Percentiles rank a stretch among this genome's conserved stretches.
Evolutionary conservation across 805 yeast genomes (phyloP).

Genomic region (Yamadazyma scolyti): DNA sequence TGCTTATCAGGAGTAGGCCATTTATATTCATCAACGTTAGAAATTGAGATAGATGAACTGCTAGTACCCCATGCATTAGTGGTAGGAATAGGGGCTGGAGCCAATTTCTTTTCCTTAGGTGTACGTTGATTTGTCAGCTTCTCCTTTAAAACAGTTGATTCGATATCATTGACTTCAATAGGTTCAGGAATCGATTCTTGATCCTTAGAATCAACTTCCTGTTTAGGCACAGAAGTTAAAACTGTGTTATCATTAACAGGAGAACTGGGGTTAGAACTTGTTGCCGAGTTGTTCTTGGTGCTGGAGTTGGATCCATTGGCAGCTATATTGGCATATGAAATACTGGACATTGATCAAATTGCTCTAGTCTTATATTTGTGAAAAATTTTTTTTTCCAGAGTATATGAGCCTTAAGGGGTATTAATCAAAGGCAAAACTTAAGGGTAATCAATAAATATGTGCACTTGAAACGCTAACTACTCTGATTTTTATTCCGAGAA

Average conservation of each 20-base stretch:
- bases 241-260: slow-evolving; percentile 5
- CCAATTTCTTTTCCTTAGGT: slow-evolving; percentile 20
- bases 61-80: slow-evolving; percentile 39
- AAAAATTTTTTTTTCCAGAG: too few relatives aligned
- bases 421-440: too few relatives aligned
- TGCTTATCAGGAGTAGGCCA: slow-evolving; percentile 43
- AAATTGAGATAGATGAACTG: slow-evolving; percentile 5
- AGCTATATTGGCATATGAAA: slow-evolving; percentile 42
- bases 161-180: neutral
- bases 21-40: slow-evolving; percentile 36
- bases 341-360: slow-evolving; percentile 14
- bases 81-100: slow-evolving; percentile 45
- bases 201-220: slow-evolving; percentile 3
- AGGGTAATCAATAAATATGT: too few relatives aligned
- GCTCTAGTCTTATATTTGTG: too few relatives aligned
- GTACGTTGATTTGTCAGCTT: slow-evolving; percentile 14
- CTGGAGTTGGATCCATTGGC: slow-evolving; percentile 28
- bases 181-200: slow-evolving; percentile 3
- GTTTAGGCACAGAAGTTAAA: slow-evolving; percentile 2
- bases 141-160: slow-evolving; percentile 4
- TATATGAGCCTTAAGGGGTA: too few relatives aligned
- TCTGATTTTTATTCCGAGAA: too few relatives aligned
- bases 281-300: too few relatives aligned
- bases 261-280: slow-evolving; percentile 7
- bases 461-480: too few relatives aligned